A percentile compares a stretch with the other conserved stretches of the same genome.
These are phyloP conservation scores for Cryptococcus wingfieldii DNA, from an alignment of 1,284 basidiomycete species.

Conservation along the genomic window DNA sequence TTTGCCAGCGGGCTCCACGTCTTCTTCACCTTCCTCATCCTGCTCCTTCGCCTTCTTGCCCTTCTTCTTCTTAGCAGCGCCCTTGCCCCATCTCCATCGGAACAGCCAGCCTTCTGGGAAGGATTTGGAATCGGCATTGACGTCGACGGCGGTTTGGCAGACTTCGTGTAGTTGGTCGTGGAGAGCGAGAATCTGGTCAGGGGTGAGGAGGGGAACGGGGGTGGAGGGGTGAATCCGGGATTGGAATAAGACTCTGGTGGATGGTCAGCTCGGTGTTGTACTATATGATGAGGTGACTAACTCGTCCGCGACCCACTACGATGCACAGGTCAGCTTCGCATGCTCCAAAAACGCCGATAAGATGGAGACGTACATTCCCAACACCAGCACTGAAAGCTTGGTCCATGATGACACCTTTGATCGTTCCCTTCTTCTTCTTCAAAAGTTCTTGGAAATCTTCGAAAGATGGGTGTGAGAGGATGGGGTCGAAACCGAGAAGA, in stretches of 20 bases:
- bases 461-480: constrained; percentile 64
- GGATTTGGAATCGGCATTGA: constrained; percentile 65
- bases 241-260: constrained; percentile 68
- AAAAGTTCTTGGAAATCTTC: constrained; percentile 58
- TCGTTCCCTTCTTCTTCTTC: constrained; percentile 61
- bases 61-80: constrained; percentile 56
- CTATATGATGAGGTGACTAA: constrained; percentile 4
- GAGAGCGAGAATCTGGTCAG: constrained; percentile 55
- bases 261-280: background rate
- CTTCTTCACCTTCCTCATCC: constrained; percentile 18
- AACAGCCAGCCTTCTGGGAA: constrained; percentile 60
- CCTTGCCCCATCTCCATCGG: constrained; percentile 60
- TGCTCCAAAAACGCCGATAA: background rate
- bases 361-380: constrained; percentile 55
- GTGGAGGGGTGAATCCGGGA: constrained; percentile 71
- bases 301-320: constrained; percentile 66
- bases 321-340: background rate
- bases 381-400: constrained; percentile 77
- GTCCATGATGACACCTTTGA: constrained; percentile 74
- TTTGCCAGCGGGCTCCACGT: constrained; percentile 32
- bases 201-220: constrained; percentile 58
- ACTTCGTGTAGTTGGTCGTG: constrained; percentile 60
- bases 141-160: constrained; percentile 62
- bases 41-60: constrained; percentile 6
- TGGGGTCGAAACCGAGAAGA: constrained; percentile 70